Base-by-base conservation (phyloP, 352 stramenopile species). In the Globisporangium recalcitrans region DNA sequence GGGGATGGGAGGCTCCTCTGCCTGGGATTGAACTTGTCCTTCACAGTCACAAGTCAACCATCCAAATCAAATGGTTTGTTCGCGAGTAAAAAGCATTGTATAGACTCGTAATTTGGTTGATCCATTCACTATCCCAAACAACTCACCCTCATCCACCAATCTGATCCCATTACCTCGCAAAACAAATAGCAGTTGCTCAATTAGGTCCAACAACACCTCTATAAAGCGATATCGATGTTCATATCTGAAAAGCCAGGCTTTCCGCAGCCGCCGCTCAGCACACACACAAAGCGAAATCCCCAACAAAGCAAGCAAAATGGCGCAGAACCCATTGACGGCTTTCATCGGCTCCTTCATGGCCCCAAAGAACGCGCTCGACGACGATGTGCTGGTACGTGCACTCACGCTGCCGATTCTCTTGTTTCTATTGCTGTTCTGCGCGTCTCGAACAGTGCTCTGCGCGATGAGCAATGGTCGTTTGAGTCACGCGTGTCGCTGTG, bases 291-390 rank as follows among this genome's bases (percentile, higher is more conserved):
- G n/a, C 48, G 68, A 27, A 44, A 44, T 44, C 38, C 38, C 38
- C 52, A 67, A 36, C 14, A 59, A 29, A 62, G 16, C 19, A 29
- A 62, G 29, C 40, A 34, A 21, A 32, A 48, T 90, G 81, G 60
- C 81, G 64, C 73, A 78, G 66, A 91, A 84, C 67, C 79, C 82
- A 47, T 60, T 91, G 63, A 74, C 78, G 52, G 71, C 78, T 57
- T 82, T 89, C 62, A 78, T 91, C 65, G 70, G 72, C 60, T 87
- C 80, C 52, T 82, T 88, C 72, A 91, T 91, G 78, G 65, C 78
- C 44, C 63, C 77, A 38, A 74, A 77, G 68, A 67, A 67, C 69
- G 51, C 78, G 63, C 67, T 56, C 64, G 78, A 91, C 65, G 59
- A 73, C 34, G 68, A 78, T 4, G 67, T 73, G 22, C 13, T 88